Evolutionary conservation across 2,329 filamentous ascomycete species (phyloP), one percentile per base, ranked within the genome.

Genomic region (Emmonsiellopsis sp.): DNA sequence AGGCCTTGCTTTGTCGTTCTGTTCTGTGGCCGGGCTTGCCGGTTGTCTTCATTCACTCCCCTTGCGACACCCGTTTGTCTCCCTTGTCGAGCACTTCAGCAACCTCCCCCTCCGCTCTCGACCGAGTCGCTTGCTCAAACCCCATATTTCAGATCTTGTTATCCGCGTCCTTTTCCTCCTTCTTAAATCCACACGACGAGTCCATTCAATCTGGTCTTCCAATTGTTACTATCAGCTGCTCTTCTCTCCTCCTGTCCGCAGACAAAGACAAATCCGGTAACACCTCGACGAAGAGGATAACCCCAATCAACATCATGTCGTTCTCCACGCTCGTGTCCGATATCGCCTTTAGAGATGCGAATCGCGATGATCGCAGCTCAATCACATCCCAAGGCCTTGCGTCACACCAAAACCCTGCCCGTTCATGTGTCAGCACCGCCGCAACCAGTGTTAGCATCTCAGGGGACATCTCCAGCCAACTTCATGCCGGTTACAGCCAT

Each of bases 401-500:
- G 13, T 71, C 70, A 20, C 69, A 67, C 40, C 57, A 57, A 35
- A 69, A n/a, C n/a, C 44, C 67, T 42, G 69, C 73, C 51, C 66
- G 71, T 46, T 76, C 74, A 38, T 72, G 73, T 55, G 64, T 71
- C 50, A 76, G 74, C 56, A 77, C 75, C 34, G 64, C 72, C 42
- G 73, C 75, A 5, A 78, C 75, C 34, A 76, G 73, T 57, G 74
- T 77, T 42, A 77, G 74, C 67, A 76, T 77, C 44, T 73, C 75
- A 15, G 75, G 75, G 6, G 87, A 91, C 63, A 91, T 93, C 61
- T 85, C 85, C 11, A 91, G 86, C 69, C 87, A 92, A 71, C 79
- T 92, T 42, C 88, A 93, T 65, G 85, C 87, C 51, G 88, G 88
- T 55, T 92, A 92, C 71, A 85, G 83, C 63, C 87, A 93, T 63